A percentile compares a stretch with the other conserved stretches of the same genome.
Evolutionary conservation across 2,329 filamentous ascomycete genomes (phyloP).

Genomic region (Fusarium virguliforme): DNA sequence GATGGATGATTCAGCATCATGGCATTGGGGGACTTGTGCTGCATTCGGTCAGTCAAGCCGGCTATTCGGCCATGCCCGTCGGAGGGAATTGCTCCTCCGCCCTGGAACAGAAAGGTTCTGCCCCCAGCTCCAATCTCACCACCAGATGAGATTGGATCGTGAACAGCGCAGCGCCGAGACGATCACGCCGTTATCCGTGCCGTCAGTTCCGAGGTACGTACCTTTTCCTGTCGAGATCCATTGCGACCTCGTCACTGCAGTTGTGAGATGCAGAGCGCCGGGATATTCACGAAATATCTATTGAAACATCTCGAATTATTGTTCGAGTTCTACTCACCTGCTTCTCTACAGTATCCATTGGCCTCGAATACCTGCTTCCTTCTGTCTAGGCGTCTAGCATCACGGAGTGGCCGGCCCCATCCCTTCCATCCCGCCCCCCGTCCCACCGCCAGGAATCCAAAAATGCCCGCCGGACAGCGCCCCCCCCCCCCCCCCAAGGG

Average conservation of each 20-base stretch:
- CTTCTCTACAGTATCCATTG: no score
- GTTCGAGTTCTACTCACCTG: no score
- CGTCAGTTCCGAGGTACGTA: slow-evolving; percentile 49
- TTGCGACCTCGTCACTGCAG: no score
- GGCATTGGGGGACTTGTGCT: neutral
- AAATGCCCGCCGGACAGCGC: neutral
- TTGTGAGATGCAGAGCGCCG: no score
- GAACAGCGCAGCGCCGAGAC: slow-evolving; percentile 46
- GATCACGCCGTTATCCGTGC: slow-evolving; percentile 48
- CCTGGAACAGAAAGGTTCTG: neutral
- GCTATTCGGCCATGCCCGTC: slow-evolving; percentile 19
- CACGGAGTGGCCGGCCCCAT: slow-evolving; percentile 32
- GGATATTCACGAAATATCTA: no score
- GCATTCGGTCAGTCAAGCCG: slow-evolving; percentile 9
- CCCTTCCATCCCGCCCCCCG: slow-evolving; percentile 1
- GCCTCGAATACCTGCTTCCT: slow-evolving; percentile 1
- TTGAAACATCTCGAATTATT: no score
- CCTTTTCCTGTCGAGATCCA: neutral
- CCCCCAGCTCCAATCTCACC: neutral
- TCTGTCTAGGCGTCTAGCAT: neutral
- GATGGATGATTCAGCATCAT: slow-evolving; percentile 2
- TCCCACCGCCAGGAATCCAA: slow-evolving; percentile 1
- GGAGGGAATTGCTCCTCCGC: neutral
- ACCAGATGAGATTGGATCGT: slow-evolving; percentile 34
- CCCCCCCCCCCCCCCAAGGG: slow-evolving; percentile 1